Conservation (phyloP, 148 eudicot genomes). For the Rhododendron kiyosumense region DNA sequence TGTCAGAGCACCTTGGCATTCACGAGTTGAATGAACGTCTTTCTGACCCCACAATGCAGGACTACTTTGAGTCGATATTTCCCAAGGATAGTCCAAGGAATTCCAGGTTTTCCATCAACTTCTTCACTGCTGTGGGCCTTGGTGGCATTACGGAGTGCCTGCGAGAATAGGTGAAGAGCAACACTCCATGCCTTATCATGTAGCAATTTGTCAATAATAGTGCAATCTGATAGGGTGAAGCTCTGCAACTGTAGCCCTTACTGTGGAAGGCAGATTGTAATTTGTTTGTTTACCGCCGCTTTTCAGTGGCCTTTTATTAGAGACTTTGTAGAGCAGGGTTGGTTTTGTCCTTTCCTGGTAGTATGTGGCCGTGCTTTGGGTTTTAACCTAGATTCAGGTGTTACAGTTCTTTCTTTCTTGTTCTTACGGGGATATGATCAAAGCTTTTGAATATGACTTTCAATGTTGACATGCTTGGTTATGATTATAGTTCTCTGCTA, state of each 20-base stretch:
- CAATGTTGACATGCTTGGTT: background rate
- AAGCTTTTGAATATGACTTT: background rate
- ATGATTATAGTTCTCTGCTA: background rate
- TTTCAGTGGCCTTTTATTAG: background rate
- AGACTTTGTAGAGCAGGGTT: background rate
- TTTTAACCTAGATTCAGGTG: background rate
- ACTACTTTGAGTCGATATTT: conserved; percentile 70
- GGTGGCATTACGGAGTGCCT: conserved; percentile 85
- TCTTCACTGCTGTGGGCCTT: conserved; percentile 81
- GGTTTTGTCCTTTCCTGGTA: background rate
- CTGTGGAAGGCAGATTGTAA: background rate
- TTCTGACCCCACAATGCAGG: conserved; percentile 71
- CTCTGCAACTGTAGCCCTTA: background rate
- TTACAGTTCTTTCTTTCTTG: background rate
- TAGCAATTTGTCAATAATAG: no score
- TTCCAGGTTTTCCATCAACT: conserved; percentile 73
- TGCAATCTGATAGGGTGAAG: background rate
- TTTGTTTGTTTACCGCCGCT: background rate
- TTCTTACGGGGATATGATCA: background rate
- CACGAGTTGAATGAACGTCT: conserved; percentile 65
- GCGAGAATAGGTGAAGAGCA: conserved; percentile 68
- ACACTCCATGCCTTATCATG: no score
- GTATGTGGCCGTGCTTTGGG: background rate
- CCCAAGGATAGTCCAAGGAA: conserved; percentile 72
- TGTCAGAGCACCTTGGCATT: conserved; percentile 80